phyloP scores from a whole-genome alignment of 306 rosid genomes.

The Trichosanthes cucumerina region DNA sequence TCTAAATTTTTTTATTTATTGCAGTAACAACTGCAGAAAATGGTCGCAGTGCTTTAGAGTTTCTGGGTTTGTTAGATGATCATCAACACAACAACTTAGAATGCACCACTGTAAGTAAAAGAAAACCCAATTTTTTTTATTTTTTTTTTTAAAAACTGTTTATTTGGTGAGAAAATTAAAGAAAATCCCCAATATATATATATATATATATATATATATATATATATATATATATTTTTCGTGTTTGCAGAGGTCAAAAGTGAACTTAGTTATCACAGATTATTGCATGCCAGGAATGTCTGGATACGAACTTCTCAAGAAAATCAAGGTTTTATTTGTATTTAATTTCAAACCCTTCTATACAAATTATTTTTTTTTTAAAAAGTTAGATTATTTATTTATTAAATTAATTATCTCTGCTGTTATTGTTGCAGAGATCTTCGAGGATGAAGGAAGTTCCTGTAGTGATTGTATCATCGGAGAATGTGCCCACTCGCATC shows the following conservation, averaged over 20 bases:
- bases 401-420: not conserved
- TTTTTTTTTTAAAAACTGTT: not conserved
- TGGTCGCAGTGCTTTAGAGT: slow-evolving; percentile 75
- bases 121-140: not conserved
- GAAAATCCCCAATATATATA: not conserved
- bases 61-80: slow-evolving; percentile 60
- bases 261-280: slow-evolving; percentile 77
- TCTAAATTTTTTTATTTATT: not conserved
- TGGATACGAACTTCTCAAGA: slow-evolving; percentile 86
- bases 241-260: slow-evolving; percentile 53
- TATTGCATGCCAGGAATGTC: slow-evolving; percentile 98
- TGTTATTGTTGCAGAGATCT: slow-evolving; percentile 45
- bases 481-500: slow-evolving; percentile 70
- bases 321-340: slow-evolving; percentile 46
- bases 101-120: not conserved
- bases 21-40: slow-evolving; percentile 90
- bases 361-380: not conserved
- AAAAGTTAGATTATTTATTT: not conserved
- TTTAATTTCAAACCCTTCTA: not conserved
- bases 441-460: slow-evolving; percentile 82
- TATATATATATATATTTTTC: too few species aligned
- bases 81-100: slow-evolving; percentile 29
- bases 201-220: too few species aligned
- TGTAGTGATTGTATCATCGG: slow-evolving; percentile 88
- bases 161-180: not conserved